A percentile compares a stretch with the other conserved stretches of the same genome.
Conservation (phyloP, 768 basidiomycete genomes). For the Rhizopogon vesiculosus region DNA sequence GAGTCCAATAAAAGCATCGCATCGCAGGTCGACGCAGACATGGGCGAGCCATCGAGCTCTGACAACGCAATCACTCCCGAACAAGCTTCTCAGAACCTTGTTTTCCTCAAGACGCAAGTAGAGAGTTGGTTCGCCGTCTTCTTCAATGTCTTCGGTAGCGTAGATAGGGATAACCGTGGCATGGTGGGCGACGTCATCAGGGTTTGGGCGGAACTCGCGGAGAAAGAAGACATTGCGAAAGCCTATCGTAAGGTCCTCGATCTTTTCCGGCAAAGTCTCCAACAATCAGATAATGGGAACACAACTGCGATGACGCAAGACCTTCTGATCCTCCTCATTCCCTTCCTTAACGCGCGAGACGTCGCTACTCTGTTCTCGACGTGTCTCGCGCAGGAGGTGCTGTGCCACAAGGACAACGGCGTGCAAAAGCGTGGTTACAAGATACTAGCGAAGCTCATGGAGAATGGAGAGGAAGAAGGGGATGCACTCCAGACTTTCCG, state of each 20-base stretch:
- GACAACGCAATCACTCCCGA: conserved; percentile 42
- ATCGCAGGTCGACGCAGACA: conserved; percentile 28
- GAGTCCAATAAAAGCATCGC: conserved; percentile 67
- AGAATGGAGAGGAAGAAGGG: conserved; percentile 50
- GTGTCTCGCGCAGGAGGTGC: conserved; percentile 62
- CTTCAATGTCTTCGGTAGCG: conserved; percentile 93
- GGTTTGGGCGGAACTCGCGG: conserved; percentile 81
- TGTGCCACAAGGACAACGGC: conserved; percentile 76
- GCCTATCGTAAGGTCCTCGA: conserved; percentile 77
- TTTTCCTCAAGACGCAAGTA: conserved; percentile 68
- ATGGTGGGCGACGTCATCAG: conserved; percentile 86
- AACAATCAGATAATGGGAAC: conserved; percentile 36
- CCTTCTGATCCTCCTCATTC: conserved; percentile 79
- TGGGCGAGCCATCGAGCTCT: conserved; percentile 16
- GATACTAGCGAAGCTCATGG: conserved; percentile 71
- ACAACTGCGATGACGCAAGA: conserved; percentile 71
- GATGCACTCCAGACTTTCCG: conserved; percentile 59
- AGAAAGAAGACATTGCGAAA: conserved; percentile 70
- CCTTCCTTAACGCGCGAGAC: conserved; percentile 61
- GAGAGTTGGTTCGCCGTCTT: conserved; percentile 94
- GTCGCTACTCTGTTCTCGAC: conserved; percentile 60
- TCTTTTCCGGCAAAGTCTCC: conserved; percentile 64
- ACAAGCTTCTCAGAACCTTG: conserved; percentile 63
- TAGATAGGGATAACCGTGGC: conserved; percentile 66
- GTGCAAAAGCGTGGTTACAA: conserved; percentile 97